Conservation (phyloP, 768 basidiomycete species). For the Leccinum subtestaceum region DNA sequence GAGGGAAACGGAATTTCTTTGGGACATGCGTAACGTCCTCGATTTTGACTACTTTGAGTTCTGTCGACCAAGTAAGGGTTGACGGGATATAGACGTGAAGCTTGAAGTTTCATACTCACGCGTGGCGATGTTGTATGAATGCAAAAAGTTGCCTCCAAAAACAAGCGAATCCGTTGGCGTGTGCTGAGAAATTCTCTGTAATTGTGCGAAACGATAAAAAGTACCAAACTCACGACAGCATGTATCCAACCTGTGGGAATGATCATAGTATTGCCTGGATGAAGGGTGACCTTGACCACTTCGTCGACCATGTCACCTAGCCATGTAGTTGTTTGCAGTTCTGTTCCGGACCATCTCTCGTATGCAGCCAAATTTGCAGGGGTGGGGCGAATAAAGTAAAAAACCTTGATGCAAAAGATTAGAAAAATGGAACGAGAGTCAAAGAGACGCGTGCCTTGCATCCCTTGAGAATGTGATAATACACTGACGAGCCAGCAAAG, state of each 20-base stretch:
- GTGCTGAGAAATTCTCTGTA: conserved; percentile 47
- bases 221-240: conserved; percentile 68
- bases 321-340: conserved; percentile 85
- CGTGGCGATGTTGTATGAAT: conserved; percentile 84
- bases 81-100: neutral
- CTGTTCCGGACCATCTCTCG: conserved; percentile 91
- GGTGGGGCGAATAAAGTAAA: conserved; percentile 94
- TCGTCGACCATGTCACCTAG: conserved; percentile 91
- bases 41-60: conserved; percentile 85
- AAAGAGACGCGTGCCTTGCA: conserved; percentile 56
- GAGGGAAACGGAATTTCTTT: conserved; percentile 85
- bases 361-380: conserved; percentile 83
- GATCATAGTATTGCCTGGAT: conserved; percentile 84
- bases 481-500: conserved; percentile 97
- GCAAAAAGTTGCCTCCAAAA: conserved; percentile 96
- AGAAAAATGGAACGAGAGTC: neutral
- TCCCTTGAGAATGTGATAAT: conserved; percentile 89
- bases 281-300: conserved; percentile 79
- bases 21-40: conserved; percentile 92
- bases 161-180: conserved; percentile 92
- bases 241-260: conserved; percentile 98
- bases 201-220: neutral
- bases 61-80: conserved; percentile 39
- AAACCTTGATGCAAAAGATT: conserved; percentile 51
- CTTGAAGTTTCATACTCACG: conserved; percentile 49